phyloP scores from a whole-genome alignment of 1,139 yeast species.

The Nakaseomyces delphensis region DNA sequence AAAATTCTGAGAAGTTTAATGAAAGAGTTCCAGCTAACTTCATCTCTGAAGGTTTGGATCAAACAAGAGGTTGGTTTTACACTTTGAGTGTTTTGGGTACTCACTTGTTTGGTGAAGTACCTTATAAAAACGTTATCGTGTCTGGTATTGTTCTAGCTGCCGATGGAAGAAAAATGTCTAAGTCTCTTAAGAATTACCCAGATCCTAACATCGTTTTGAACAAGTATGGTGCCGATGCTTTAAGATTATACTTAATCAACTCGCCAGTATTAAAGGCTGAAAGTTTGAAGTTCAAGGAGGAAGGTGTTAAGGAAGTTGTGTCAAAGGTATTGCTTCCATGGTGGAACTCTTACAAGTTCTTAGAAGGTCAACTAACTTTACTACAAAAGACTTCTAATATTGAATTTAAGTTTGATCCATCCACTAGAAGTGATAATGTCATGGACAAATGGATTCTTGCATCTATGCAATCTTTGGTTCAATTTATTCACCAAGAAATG shows the following conservation, averaged over 20 bases:
- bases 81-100: constrained; percentile 94
- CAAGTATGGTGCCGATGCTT: constrained; percentile 95
- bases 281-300: constrained; percentile 92
- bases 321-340: constrained; percentile 93
- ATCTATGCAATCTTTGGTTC: constrained; percentile 81
- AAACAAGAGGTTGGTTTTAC: constrained; percentile 99
- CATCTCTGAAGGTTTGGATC: constrained; percentile 97
- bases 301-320: constrained; percentile 96
- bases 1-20: constrained; percentile 59
- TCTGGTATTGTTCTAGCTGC: constrained; percentile 94
- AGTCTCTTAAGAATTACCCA: constrained; percentile 95
- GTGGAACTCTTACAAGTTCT: constrained; percentile 96
- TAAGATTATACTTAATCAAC: constrained; percentile 88
- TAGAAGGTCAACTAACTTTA: constrained; percentile 87
- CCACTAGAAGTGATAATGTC: constrained; percentile 63
- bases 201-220: constrained; percentile 78
- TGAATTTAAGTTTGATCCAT: constrained; percentile 66
- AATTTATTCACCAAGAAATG: constrained; percentile 86
- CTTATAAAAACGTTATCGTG: constrained; percentile 92
- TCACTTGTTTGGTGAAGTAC: constrained; percentile 84
- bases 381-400: constrained; percentile 64
- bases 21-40: constrained; percentile 90
- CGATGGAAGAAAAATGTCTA: constrained; percentile 99
- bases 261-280: constrained; percentile 97
- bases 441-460: constrained; percentile 98